phyloP scores from a whole-genome alignment of 345 rosid species.

The Melastoma malabathricum region DNA sequence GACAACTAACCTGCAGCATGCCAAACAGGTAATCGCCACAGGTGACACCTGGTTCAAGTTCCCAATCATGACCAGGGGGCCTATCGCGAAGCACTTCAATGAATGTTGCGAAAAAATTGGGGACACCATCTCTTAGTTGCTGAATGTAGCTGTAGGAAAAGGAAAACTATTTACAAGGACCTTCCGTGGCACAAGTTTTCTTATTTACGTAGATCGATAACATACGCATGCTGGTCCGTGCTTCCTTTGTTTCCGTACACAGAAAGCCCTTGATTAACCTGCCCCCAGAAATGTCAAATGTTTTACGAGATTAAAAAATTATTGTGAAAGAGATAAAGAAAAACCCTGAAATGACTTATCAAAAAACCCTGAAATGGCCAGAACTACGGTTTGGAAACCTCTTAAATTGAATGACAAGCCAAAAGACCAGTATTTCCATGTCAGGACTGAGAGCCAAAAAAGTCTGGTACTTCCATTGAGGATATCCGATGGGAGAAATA shows the following conservation, averaged over 20 bases:
- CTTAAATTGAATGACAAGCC: too few species aligned
- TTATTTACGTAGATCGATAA: conserved; percentile 6
- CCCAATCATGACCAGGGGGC: conserved; percentile 99
- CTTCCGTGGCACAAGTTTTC: too few species aligned
- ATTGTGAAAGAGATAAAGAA: background rate
- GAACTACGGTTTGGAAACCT: too few species aligned
- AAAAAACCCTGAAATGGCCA: too few species aligned
- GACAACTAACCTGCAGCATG: conserved; percentile 73
- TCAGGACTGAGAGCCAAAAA: background rate
- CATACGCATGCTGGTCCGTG: conserved; percentile 99
- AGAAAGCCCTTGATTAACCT: conserved; percentile 94
- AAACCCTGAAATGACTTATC: too few species aligned
- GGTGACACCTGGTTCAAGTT: conserved; percentile 98
- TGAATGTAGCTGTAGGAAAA: conserved; percentile 66
- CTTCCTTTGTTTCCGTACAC: conserved; percentile 99
- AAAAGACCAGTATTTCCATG: too few species aligned
- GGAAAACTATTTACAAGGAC: background rate
- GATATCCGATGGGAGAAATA: background rate
- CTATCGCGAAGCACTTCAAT: conserved; percentile 92
- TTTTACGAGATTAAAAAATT: background rate
- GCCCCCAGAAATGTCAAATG: conserved; percentile 12
- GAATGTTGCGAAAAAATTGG: conserved; percentile 91
- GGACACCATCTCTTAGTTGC: conserved; percentile 96
- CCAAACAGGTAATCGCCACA: conserved; percentile 98
- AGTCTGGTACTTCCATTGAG: background rate